A percentile compares a stretch with the other conserved stretches of the same genome.
These are phyloP conservation scores for Sophora flavescens DNA, from an alignment of 306 rosid species.

Conservation along the genomic window DNA sequence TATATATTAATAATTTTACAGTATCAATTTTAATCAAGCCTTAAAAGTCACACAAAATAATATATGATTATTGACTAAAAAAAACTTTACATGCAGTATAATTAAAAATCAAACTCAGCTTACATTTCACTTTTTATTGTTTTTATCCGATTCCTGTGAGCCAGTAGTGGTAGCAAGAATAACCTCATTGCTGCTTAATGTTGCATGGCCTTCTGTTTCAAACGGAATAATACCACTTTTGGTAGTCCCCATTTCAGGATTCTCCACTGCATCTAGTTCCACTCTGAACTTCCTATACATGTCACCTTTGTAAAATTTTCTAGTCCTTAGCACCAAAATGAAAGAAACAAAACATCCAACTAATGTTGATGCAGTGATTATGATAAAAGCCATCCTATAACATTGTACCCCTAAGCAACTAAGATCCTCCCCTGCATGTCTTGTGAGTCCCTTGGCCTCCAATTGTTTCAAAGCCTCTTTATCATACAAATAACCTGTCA, in stretches of 20 bases:
- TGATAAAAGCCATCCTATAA: conserved; percentile 61
- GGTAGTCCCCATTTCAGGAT: conserved; percentile 14
- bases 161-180: background rate
- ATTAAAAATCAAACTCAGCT: too few species aligned
- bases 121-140: conserved; percentile 3
- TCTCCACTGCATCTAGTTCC: conserved; percentile 43
- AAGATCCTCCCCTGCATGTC: conserved; percentile 57
- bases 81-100: too few species aligned
- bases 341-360: conserved; percentile 58
- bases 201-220: conserved; percentile 6
- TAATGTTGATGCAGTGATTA: conserved; percentile 59
- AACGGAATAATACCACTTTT: background rate
- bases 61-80: too few species aligned
- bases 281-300: conserved; percentile 61
- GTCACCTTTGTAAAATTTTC: conserved; percentile 63
- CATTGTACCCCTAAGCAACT: conserved; percentile 62
- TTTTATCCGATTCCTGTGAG: conserved; percentile 1
- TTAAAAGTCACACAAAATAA: too few species aligned
- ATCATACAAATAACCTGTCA: conserved; percentile 71
- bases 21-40: background rate
- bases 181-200: background rate
- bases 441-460: conserved; percentile 44
- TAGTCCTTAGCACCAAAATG: conserved; percentile 66
- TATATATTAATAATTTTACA: background rate
- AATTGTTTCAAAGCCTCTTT: conserved; percentile 63